Base-by-base conservation (phyloP, 371 early-diverging fungal species). In the Massospora cicadina region DNA sequence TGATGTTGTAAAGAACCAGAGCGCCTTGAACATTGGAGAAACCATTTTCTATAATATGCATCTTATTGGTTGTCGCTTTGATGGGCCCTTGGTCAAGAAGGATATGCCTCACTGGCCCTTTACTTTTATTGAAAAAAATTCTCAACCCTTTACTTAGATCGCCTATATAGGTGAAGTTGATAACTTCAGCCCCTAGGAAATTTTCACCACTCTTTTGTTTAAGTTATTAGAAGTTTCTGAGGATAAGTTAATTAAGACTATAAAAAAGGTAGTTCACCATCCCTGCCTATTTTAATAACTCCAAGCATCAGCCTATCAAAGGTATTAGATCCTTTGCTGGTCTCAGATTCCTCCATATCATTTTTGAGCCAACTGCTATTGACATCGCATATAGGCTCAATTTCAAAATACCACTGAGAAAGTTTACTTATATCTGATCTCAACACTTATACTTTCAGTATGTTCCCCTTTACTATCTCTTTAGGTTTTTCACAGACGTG, bases 281-380 rank as follows among this genome's bases (percentile, higher is more conserved):
- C 68, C 98, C 98, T 68, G 90, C 90, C 60, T 90, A 90, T 74
- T 90, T 90, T 68, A 87, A 87, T 68, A 98, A 98, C 72, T 86
- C 93, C 32, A 99, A 99, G 76, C 89, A 99, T 72, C 96, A 98
- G 74, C 98, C 98, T 12, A 98, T 98, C 69, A 98, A 98, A 82
- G 94, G 94, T 72, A 98, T 99, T 33, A 99, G 95, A 62, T 81
- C 81, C 30, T 93, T 98, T 74, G 90, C 99, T 30, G 98, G 98
- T 63, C 76, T 99, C 60, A 88, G 96, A 66, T 96, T 98, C 13
- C 76, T 96, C 65, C 88, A 99, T 72, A 93, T 99, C 60, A 95
- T 98, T 75, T 98, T 98, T 78, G 99, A 99, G 71, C 99, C 99
- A 54, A 98, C 98, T 1, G 99, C 99, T 21, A 95, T 95, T 69